Evolutionary conservation across 306 rosid species (phyloP).

Genomic region (Canavalia gladiata): DNA sequence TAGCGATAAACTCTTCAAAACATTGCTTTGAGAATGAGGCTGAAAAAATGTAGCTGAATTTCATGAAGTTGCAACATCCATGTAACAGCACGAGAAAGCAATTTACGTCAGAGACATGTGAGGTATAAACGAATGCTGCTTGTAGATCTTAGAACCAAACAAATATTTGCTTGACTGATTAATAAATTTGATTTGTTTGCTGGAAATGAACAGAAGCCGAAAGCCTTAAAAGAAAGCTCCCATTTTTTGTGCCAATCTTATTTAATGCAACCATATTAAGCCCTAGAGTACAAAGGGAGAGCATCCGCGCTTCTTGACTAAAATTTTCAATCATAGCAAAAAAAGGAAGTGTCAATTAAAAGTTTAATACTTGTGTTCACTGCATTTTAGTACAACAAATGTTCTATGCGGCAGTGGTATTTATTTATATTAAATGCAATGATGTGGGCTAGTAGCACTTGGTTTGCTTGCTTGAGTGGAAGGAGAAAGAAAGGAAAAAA

Average conservation of each 20-base stretch:
- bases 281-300: not conserved
- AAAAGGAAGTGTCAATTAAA: not conserved
- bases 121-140: too few relatives aligned
- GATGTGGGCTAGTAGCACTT: slow-evolving; percentile 1
- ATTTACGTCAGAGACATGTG: too few relatives aligned
- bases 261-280: not conserved
- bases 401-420: not conserved
- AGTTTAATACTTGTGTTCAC: not conserved
- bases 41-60: not conserved
- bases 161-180: too few relatives aligned
- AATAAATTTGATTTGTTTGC: not conserved
- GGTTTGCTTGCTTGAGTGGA: too few relatives aligned
- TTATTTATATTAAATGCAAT: not conserved
- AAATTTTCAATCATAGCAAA: not conserved
- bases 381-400: not conserved
- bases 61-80: not conserved
- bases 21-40: too few relatives aligned
- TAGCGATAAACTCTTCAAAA: too few relatives aligned
- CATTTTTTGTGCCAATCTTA: not conserved
- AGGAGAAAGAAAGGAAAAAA: too few relatives aligned
- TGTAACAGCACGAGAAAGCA: too few relatives aligned
- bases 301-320: not conserved
- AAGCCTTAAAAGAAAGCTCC: not conserved
- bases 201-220: not conserved
- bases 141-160: too few relatives aligned